These are phyloP conservation scores for Hygrophoropsis aurantiaca DNA, from an alignment of 768 basidiomycete genomes.

Conservation along the genomic window DNA sequence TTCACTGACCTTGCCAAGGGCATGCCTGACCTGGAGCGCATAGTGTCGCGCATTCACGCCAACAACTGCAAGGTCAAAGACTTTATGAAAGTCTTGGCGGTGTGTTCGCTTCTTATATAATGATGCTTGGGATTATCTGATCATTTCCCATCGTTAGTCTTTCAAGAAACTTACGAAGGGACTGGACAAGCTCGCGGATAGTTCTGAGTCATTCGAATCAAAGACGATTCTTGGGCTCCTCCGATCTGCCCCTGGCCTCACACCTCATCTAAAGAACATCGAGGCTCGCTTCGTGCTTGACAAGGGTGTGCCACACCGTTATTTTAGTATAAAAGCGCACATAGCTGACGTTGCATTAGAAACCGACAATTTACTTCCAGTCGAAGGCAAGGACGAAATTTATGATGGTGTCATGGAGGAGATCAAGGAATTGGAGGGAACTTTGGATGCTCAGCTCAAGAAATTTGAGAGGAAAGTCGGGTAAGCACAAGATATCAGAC, in stretches of 20 bases:
- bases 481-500: constrained; percentile 35
- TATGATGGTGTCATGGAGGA: constrained; percentile 79
- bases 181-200: constrained; percentile 58
- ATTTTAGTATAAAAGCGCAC: no score
- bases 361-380: constrained; percentile 71
- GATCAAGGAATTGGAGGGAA: constrained; percentile 67
- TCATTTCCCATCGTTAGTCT: constrained; percentile 42
- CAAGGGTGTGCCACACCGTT: constrained; percentile 46
- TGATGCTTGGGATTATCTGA: neutral
- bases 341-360: constrained; percentile 45
- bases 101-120: constrained; percentile 31
- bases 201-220: constrained; percentile 74
- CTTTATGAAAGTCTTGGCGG: constrained; percentile 80
- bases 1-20: constrained; percentile 79
- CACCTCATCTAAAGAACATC: constrained; percentile 68
- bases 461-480: constrained; percentile 66
- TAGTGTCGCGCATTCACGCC: constrained; percentile 94
- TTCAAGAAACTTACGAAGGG: constrained; percentile 76
- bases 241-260: constrained; percentile 78
- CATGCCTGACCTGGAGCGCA: constrained; percentile 88
- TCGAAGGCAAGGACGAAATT: constrained; percentile 79
- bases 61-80: constrained; percentile 85
- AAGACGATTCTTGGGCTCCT: constrained; percentile 74
- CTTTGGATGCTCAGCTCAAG: constrained; percentile 66
- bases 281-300: constrained; percentile 62